A percentile compares a stretch with the other conserved stretches of the same genome.
Evolutionary conservation across 2,329 filamentous ascomycete species (phyloP).

Genomic region (Diaporthe nobilis): DNA sequence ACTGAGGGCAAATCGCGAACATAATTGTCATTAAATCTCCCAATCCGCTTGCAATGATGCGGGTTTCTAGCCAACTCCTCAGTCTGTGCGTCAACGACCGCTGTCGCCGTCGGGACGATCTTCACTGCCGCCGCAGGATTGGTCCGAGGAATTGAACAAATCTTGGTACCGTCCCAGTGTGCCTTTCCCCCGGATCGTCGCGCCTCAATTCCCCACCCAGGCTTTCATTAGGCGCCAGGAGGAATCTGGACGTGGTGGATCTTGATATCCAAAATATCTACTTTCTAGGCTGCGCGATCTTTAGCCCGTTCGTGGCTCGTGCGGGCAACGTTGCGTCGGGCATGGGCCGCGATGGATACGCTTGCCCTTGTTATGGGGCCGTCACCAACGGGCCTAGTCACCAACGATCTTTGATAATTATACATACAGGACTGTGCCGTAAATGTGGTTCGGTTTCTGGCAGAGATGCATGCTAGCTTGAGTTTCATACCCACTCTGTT

Average conservation of each 20-base stretch:
- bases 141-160: neutral
- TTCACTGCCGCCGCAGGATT: neutral
- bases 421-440: conserved; percentile 1
- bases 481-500: neutral
- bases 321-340: conserved; percentile 29
- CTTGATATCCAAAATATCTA: conserved; percentile 20
- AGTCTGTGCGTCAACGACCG: neutral
- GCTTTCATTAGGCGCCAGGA: neutral
- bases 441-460: neutral
- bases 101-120: neutral
- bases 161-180: neutral
- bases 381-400: conserved; percentile 6
- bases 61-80: neutral
- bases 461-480: neutral
- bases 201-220: conserved; percentile 1
- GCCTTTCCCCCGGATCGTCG: conserved; percentile 1
- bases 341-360: conserved; percentile 22
- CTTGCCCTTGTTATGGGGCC: neutral
- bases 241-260: conserved; percentile 7
- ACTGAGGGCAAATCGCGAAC: conserved; percentile 8
- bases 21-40: neutral
- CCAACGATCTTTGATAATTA: conserved; percentile 4
- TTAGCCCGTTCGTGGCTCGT: conserved; percentile 9
- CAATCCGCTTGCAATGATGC: neutral
- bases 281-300: neutral